phyloP scores from a whole-genome alignment of 108 stramenopile genomes.

The Pseudonitzschia pungens region DNA sequence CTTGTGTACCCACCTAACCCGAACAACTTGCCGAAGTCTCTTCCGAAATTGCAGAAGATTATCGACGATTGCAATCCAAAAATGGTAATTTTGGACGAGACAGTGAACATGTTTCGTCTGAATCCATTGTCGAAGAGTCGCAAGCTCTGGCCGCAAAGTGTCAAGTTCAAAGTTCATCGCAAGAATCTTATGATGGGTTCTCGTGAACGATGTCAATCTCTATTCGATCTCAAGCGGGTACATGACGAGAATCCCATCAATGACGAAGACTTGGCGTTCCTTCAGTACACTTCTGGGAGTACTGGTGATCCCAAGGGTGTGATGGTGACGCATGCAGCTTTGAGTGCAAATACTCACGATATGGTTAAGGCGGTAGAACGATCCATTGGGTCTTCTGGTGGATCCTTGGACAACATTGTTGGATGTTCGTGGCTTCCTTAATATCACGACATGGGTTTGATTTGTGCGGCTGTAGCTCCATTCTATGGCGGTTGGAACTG shows the following conservation, averaged over 20 bases:
- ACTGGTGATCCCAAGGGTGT: slow-evolving; percentile 97
- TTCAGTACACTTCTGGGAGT: slow-evolving; percentile 97
- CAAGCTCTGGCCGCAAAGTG: slow-evolving; percentile 33
- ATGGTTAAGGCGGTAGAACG: slow-evolving; percentile 17
- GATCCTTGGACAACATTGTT: slow-evolving; percentile 48
- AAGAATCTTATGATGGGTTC: slow-evolving; percentile 2
- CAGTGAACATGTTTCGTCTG: slow-evolving; percentile 78
- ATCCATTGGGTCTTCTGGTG: neutral
- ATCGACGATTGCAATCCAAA: slow-evolving; percentile 69
- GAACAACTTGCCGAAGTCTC: slow-evolving; percentile 56
- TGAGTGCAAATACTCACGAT: slow-evolving; percentile 55
- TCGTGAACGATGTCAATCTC: no score
- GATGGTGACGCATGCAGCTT: slow-evolving; percentile 78
- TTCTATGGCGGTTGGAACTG: slow-evolving; percentile 96
- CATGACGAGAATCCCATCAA: slow-evolving; percentile 10
- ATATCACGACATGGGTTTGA: slow-evolving; percentile 99
- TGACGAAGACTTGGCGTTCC: slow-evolving; percentile 75
- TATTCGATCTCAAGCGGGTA: slow-evolving; percentile 49
- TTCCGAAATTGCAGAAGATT: slow-evolving; percentile 76
- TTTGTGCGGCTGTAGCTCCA: slow-evolving; percentile 89
- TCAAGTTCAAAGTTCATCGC: neutral
- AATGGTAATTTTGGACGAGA: slow-evolving; percentile 42
- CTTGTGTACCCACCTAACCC: slow-evolving; percentile 97
- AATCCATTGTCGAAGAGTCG: slow-evolving; percentile 69
- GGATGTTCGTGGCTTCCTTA: slow-evolving; percentile 98